Conservation (phyloP, 1,284 basidiomycete species). For the Irpex rosettiformis region DNA sequence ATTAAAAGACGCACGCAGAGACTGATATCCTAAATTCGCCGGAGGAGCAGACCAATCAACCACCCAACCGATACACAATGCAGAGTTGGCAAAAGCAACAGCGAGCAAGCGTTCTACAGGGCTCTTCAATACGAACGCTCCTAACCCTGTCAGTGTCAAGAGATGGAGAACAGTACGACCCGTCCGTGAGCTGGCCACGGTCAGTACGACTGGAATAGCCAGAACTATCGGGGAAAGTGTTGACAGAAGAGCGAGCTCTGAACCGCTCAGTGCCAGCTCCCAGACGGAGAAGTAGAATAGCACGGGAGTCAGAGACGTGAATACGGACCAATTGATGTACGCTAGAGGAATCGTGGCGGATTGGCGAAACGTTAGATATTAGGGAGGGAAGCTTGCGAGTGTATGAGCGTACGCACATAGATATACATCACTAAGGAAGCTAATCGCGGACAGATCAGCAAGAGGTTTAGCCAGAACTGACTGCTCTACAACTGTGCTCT, state of each 20-base stretch:
- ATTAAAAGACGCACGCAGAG: slow-evolving; percentile 45
- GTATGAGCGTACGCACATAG: slow-evolving; percentile 28
- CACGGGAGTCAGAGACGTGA: slow-evolving; percentile 79
- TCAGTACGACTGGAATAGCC: slow-evolving; percentile 38
- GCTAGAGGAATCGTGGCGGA: slow-evolving; percentile 40
- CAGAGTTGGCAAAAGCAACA: slow-evolving; percentile 53
- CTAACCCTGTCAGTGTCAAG: slow-evolving; percentile 57
- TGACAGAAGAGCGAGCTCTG: slow-evolving; percentile 67
- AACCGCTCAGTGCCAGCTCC: slow-evolving; percentile 80
- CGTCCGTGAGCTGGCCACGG: slow-evolving; percentile 41
- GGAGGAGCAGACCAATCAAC: slow-evolving; percentile 52
- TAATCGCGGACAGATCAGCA: slow-evolving; percentile 2
- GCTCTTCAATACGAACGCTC: slow-evolving; percentile 52
- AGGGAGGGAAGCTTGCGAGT: slow-evolving; percentile 15
- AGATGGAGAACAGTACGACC: slow-evolving; percentile 48
- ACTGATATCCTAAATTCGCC: slow-evolving; percentile 44
- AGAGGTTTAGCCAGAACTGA: neutral
- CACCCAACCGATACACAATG: slow-evolving; percentile 47
- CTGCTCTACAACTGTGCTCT: neutral
- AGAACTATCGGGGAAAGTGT: slow-evolving; percentile 69
- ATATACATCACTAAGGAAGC: slow-evolving; percentile 29
- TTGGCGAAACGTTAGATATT: neutral
- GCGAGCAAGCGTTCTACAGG: slow-evolving; percentile 56
- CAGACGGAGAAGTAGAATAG: slow-evolving; percentile 94
- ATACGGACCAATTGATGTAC: slow-evolving; percentile 85